phyloP scores from a whole-genome alignment of 176 grass and related monocot species.

The Tuctoria greenei region DNA sequence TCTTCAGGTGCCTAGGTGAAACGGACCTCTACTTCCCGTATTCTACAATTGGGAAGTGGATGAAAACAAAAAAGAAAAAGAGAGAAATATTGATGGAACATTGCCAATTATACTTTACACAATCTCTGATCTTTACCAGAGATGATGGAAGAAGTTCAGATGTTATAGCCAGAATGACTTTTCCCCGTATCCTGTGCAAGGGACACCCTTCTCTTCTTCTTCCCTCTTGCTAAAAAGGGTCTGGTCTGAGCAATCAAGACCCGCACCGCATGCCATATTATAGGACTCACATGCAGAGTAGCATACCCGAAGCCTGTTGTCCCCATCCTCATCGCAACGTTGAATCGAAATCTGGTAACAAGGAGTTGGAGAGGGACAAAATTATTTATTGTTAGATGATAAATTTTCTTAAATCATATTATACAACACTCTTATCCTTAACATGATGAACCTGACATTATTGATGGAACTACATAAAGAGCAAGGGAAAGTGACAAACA shows the following conservation, averaged over 20 bases:
- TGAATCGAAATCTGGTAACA: conserved; percentile 89
- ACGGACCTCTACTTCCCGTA: conserved; percentile 63
- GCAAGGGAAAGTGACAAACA: not conserved
- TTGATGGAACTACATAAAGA: not conserved
- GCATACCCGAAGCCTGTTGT: conserved; percentile 94
- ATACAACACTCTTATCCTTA: not conserved
- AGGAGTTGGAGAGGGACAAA: not conserved
- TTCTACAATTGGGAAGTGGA: conserved; percentile 66
- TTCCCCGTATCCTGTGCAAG: conserved; percentile 95
- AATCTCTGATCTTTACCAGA: conserved; percentile 30
- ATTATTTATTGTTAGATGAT: conserved; percentile 11
- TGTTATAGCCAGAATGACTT: conserved; percentile 81
- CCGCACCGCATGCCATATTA: conserved; percentile 81
- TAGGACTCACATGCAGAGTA: conserved; percentile 89
- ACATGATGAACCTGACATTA: not conserved
- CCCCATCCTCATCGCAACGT: conserved; percentile 87
- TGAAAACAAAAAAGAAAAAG: conserved; percentile 25
- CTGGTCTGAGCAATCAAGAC: conserved; percentile 94
- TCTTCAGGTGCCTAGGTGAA: conserved; percentile 74
- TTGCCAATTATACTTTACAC: conserved; percentile 60
- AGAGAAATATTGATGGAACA: conserved; percentile 42
- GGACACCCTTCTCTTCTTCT: conserved; percentile 76
- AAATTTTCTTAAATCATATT: not conserved
- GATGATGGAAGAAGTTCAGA: conserved; percentile 51
- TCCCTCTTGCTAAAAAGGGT: conserved; percentile 97